These are phyloP conservation scores for Penicillium subrubescens DNA, from an alignment of 495 filamentous ascomycete genomes.

Conservation along the genomic window DNA sequence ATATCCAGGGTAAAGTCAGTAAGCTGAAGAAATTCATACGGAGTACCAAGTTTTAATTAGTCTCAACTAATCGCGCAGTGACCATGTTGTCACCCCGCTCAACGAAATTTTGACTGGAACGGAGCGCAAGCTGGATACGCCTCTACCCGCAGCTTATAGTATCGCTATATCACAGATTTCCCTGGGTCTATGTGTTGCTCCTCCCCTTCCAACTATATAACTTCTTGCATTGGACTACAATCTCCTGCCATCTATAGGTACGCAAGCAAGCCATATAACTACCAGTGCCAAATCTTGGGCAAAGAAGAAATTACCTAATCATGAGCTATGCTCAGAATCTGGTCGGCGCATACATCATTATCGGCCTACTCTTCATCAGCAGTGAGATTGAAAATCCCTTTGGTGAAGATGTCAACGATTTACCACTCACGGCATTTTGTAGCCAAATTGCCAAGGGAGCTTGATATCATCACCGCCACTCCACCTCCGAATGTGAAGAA, in stretches of 20 bases:
- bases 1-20: constrained; percentile 49
- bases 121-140: constrained; percentile 84
- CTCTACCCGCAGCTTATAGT: constrained; percentile 79
- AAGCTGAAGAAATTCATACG: constrained; percentile 9
- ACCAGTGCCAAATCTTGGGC: neutral
- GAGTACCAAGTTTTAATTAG: too few relatives aligned
- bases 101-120: constrained; percentile 75
- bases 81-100: constrained; percentile 47
- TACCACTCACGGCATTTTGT: constrained; percentile 78
- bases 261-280: constrained; percentile 11
- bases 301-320: neutral
- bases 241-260: constrained; percentile 79
- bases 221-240: constrained; percentile 69
- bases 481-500: constrained; percentile 54
- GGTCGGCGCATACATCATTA: constrained; percentile 82
- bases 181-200: constrained; percentile 79
- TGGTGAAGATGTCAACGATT: constrained; percentile 83
- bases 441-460: constrained; percentile 67
- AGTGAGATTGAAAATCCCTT: constrained; percentile 90
- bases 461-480: constrained; percentile 69
- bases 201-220: constrained; percentile 81
- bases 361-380: constrained; percentile 81
- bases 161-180: constrained; percentile 87
- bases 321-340: neutral
- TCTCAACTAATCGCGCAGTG: constrained; percentile 21